phyloP scores from a whole-genome alignment of 192 early-diverging fungal genomes.

The Umbelopsis vinacea region DNA sequence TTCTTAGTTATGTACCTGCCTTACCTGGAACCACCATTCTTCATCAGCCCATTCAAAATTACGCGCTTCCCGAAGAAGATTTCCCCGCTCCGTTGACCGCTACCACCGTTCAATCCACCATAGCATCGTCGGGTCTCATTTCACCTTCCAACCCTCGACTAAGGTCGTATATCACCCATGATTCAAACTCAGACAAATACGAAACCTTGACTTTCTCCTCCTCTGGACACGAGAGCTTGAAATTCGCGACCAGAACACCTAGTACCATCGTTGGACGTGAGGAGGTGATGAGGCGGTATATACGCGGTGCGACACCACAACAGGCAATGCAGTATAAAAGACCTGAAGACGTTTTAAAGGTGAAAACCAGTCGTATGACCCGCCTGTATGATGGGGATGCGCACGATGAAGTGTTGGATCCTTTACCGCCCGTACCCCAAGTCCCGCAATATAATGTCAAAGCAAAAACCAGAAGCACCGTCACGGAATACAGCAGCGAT shows the following conservation, averaged over 20 bases:
- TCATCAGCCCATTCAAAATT: conserved; percentile 21
- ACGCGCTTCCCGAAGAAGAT: conserved; percentile 27
- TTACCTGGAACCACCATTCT: conserved; percentile 31
- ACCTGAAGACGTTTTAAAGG: not conserved
- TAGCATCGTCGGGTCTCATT: conserved; percentile 32
- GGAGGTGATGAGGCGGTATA: conserved; percentile 11
- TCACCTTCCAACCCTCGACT: conserved; percentile 19
- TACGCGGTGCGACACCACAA: not conserved
- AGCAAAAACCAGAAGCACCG: conserved; percentile 10
- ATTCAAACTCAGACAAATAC: conserved; percentile 9
- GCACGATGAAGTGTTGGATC: conserved; percentile 35
- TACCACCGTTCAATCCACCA: conserved; percentile 30
- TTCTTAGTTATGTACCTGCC: conserved; percentile 33
- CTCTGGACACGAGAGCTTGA: conserved; percentile 1
- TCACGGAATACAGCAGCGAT: not conserved
- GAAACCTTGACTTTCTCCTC: conserved; percentile 4
- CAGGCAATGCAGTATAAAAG: not conserved
- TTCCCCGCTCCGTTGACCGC: not conserved
- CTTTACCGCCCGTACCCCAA: conserved; percentile 15
- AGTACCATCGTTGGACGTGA: conserved; percentile 18
- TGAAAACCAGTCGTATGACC: conserved; percentile 31
- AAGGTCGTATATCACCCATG: not conserved
- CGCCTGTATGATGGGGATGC: conserved; percentile 36
- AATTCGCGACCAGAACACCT: not conserved
- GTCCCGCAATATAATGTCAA: not conserved